Evolutionary conservation across 2,329 filamentous ascomycete species (phyloP).

Genomic region (Cercospora sesami): DNA sequence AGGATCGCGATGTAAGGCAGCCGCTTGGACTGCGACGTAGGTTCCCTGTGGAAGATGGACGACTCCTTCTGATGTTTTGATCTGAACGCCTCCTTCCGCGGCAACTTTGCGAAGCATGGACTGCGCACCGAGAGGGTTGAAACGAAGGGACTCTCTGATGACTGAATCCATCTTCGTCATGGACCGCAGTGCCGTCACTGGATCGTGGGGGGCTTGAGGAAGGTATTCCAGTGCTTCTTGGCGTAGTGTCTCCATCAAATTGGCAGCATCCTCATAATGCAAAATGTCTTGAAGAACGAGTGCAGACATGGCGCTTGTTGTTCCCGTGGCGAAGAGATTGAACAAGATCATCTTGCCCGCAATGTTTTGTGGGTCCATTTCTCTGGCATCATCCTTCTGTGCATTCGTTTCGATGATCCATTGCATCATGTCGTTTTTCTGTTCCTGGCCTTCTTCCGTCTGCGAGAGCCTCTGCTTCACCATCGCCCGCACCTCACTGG

Average conservation of each 20-base stretch:
- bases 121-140: conserved; percentile 15
- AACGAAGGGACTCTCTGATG: conserved; percentile 33
- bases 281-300: conserved; percentile 24
- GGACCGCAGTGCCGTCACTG: neutral
- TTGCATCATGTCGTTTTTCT: conserved; percentile 20
- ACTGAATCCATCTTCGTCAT: conserved; percentile 24
- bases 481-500: neutral
- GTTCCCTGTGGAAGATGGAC: conserved; percentile 25
- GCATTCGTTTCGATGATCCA: conserved; percentile 24
- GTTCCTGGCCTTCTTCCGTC: neutral
- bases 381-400: conserved; percentile 2
- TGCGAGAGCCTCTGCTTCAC: neutral
- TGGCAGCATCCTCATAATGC: conserved; percentile 14
- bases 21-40: conserved; percentile 25
- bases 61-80: conserved; percentile 25
- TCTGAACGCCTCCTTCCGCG: conserved; percentile 25
- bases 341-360: conserved; percentile 24
- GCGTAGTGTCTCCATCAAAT: neutral
- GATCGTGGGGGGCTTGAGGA: neutral
- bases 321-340: conserved; percentile 31
- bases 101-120: conserved; percentile 28
- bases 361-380: conserved; percentile 19
- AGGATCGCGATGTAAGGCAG: conserved; percentile 30
- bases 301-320: conserved; percentile 22
- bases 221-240: neutral